Conservation (phyloP, 441 rosid species). For the Corymbia citriodora region DNA sequence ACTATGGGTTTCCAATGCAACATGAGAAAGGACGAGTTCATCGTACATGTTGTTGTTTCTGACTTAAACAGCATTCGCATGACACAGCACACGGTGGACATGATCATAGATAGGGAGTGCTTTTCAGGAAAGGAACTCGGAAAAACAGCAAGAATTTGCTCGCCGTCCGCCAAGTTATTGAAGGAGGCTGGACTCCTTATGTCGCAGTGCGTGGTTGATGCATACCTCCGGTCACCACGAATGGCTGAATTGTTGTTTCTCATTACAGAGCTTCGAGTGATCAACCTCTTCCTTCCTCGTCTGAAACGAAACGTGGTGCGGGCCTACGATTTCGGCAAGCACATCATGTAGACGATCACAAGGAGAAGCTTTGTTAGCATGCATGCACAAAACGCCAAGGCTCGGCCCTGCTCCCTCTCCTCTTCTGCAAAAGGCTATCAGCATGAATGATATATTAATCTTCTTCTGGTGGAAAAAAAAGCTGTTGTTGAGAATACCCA, state of each 20-base stretch:
- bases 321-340: too few species aligned
- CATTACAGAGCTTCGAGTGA: neutral
- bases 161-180: neutral
- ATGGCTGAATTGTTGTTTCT: neutral
- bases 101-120: neutral
- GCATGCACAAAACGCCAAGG: neutral
- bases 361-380: neutral
- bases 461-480: too few species aligned
- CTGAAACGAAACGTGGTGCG: too few species aligned
- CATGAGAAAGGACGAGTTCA: neutral
- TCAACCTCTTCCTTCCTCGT: neutral
- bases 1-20: neutral
- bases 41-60: neutral
- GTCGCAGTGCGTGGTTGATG: neutral
- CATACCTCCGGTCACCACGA: neutral
- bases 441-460: too few species aligned
- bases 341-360: too few species aligned
- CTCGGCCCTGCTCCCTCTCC: too few species aligned
- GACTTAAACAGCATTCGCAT: too few species aligned
- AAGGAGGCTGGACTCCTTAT: neutral
- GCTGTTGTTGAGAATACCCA: too few species aligned
- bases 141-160: neutral
- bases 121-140: accelerated
- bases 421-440: too few species aligned
- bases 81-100: neutral